phyloP scores from a whole-genome alignment of 345 rosid species.

The Ailanthus altissimus region DNA sequence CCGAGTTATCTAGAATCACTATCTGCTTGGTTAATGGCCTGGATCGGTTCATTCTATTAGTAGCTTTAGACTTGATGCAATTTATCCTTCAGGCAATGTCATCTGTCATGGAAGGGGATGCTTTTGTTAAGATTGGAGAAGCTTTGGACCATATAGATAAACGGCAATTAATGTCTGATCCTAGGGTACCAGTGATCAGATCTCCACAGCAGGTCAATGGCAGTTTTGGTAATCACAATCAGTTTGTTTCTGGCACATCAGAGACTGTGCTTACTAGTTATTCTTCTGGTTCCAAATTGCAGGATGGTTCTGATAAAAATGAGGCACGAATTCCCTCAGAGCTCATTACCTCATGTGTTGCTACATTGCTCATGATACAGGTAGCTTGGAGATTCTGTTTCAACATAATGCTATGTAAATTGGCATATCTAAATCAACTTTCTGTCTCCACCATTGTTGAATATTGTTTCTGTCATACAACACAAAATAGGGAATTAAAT shows the following conservation, averaged over 20 bases:
- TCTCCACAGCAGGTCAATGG: constrained; percentile 53
- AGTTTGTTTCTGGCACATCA: constrained; percentile 34
- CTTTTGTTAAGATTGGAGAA: constrained; percentile 55
- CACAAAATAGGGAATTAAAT: no score
- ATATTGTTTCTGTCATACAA: no score
- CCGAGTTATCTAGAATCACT: neutral
- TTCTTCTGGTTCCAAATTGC: constrained; percentile 32
- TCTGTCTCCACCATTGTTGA: neutral
- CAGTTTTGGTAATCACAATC: constrained; percentile 34
- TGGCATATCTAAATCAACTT: neutral
- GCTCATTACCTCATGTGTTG: constrained; percentile 81
- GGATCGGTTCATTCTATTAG: neutral
- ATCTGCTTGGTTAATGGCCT: neutral
- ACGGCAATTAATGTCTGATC: constrained; percentile 42
- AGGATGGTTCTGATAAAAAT: constrained; percentile 40
- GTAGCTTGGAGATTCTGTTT: constrained; percentile 34
- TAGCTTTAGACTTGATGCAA: neutral
- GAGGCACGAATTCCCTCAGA: constrained; percentile 67
- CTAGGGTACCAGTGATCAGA: constrained; percentile 31
- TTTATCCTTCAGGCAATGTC: constrained; percentile 65
- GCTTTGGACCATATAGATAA: constrained; percentile 62
- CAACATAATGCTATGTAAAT: neutral
- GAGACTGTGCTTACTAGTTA: constrained; percentile 33
- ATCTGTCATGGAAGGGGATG: constrained; percentile 72
- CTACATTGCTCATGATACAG: constrained; percentile 87